Evolutionary conservation across 73 alveolate species (phyloP), one percentile per base, ranked within the genome.

Genomic region (Diophrys appendiculata): DNA sequence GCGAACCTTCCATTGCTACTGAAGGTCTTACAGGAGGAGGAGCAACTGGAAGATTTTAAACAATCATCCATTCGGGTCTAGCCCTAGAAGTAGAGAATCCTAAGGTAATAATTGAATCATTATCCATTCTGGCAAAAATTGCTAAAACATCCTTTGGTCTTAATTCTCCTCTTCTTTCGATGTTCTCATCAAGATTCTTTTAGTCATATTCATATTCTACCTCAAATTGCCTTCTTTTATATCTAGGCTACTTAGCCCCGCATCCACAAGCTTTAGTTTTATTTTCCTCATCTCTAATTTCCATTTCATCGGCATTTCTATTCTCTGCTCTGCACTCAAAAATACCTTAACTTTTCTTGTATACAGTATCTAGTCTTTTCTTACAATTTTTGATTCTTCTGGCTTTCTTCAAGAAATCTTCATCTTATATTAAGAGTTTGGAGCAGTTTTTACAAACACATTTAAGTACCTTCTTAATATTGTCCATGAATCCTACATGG

Each of bases 11-110:
- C 91, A 88, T 84, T 27, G 96, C 83, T 65, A 96, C 98, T 28
- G 96, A 90, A 25, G 99, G 99, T 53, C 99, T 82, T 31, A 94
- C 97, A 69, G 92, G 96, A 26, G 99, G 99, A 0, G 99, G 99
- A 27, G 98, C 96, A 0, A 96, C 98, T 13, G 98, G 97, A 73
- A 96, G 88, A 29, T 84, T 81, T 76, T 89, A 88, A 34, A 93
- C 92, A 56, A 96, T 94, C 97, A 96, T 89, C 94, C 98, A 90
- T 28, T 82, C 97, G 5, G 99, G 99, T 54, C 90, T 34, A 8
- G 98, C 80, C 53, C 67, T 72, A 33, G 70, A 73, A 0, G 97
- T 94, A 65, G 90, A 86, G 88, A 96, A 94, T 25, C 99, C 99
- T 55, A 96, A 65, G 54, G 92, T 52, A 52, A 55, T 73, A 30